Base-by-base conservation (phyloP, 345 rosid species). In the Eucalyptus microcorys region DNA sequence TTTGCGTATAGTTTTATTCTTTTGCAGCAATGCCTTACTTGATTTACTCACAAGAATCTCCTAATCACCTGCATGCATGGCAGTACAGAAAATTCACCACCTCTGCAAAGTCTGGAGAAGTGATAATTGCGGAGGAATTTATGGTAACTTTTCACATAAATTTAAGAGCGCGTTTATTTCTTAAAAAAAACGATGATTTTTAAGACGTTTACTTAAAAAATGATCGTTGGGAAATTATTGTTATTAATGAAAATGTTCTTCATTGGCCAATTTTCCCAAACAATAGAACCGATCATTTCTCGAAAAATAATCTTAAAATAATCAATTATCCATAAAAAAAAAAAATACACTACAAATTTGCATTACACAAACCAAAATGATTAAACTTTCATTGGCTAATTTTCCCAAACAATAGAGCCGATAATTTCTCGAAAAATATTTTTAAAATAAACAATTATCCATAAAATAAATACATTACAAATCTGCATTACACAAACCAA, bases 391-490 rank as follows among this genome's bases (percentile, higher is more conserved):
- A 52, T 64, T 64, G 9, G 8, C 34, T 66, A n/a, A n/a, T 14
- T n/a, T 66, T n/a, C 16, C 9, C n/a, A 64, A n/a, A n/a, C 10
- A 30, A 64, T 66, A 66, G 8, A n/a, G 4, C 5, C 6, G 5
- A 66, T n/a, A 8, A 14, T 66, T 66, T 32, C 2, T n/a, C 0
- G 0, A 8, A 66, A 4, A 32, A n/a, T 0, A 14, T 32, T 66
- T n/a, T 66, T 26, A 13, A 59, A 55, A 30, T 14, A 7, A 21
- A 3, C 1, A 15, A 30, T 27, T 27, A 12, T 27, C 15, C 68
- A 5, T 59, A 12, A 59, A 59, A 12, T 4, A 59, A 59, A 27
- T 12, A 26, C n/a, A 59, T 1, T 61, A 30, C 12, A 61, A 61
- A 61, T 61, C 34, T 27, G 34, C 3, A 14, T 64, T 14, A 7